These are phyloP conservation scores for Agrocybe praecox DNA, from an alignment of 768 basidiomycete species.

Conservation along the genomic window DNA sequence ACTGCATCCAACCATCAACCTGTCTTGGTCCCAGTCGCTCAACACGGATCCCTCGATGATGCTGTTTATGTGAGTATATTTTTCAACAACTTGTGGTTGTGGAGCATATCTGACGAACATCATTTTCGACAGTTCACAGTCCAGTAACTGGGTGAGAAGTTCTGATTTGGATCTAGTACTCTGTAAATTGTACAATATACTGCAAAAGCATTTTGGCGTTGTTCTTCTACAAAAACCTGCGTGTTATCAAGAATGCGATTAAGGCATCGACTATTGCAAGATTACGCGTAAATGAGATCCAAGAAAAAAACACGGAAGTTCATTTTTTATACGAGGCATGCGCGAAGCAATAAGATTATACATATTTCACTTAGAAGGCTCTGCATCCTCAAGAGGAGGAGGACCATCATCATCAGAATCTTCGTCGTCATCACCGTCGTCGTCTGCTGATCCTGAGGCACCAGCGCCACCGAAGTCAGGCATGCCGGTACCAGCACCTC, in stretches of 20 bases:
- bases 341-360: not conserved
- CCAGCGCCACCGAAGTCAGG: slow-evolving; percentile 24
- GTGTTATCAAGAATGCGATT: not conserved
- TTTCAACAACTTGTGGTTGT: not conserved
- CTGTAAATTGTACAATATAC: not conserved
- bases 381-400: slow-evolving; percentile 79
- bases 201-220: no score
- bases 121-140: slow-evolving; percentile 28
- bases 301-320: no score
- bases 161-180: not conserved
- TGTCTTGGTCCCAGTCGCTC: slow-evolving; percentile 57
- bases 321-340: no score
- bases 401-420: slow-evolving; percentile 70
- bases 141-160: not conserved
- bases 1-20: slow-evolving; percentile 62
- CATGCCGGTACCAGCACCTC: slow-evolving; percentile 20
- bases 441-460: slow-evolving; percentile 18
- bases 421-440: slow-evolving; percentile 42
- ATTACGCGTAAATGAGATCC: no score
- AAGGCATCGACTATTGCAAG: no score
- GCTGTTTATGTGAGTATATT: slow-evolving; percentile 49
- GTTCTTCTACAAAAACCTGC: no score
- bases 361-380: slow-evolving; percentile 39
- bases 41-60: slow-evolving; percentile 64
- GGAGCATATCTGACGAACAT: not conserved